Conservation (phyloP, 192 early-diverging fungal species). For the Pecoramyces ruminantium region DNA sequence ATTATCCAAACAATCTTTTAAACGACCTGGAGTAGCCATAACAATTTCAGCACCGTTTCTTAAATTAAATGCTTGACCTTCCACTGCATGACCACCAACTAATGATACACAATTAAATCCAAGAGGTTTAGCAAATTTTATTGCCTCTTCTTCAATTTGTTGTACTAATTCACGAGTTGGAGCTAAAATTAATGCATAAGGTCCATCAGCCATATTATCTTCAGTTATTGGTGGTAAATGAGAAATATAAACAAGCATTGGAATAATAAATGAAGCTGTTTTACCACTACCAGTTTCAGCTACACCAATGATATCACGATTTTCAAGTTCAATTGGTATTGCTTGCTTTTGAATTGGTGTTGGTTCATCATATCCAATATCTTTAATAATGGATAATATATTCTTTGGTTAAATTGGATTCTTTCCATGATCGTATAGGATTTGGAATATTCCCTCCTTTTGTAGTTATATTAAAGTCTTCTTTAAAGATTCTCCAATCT, state of each 20-base stretch:
- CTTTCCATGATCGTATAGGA: slow-evolving; percentile 76
- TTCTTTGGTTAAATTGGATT: slow-evolving; percentile 51
- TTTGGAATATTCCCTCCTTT: slow-evolving; percentile 81
- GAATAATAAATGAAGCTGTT: slow-evolving; percentile 89
- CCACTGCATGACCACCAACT: slow-evolving; percentile 66
- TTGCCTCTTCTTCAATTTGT: slow-evolving; percentile 86
- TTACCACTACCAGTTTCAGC: slow-evolving; percentile 90
- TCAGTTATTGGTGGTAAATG: slow-evolving; percentile 60
- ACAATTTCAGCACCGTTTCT: slow-evolving; percentile 86
- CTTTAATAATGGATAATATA: slow-evolving; percentile 58
- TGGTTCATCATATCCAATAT: slow-evolving; percentile 82
- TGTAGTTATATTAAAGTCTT: slow-evolving; percentile 89
- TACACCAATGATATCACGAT: slow-evolving; percentile 74
- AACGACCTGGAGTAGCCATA: slow-evolving; percentile 94
- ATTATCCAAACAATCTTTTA: slow-evolving; percentile 79
- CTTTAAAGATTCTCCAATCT: slow-evolving; percentile 99
- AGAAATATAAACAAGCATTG: slow-evolving; percentile 80
- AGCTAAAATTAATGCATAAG: slow-evolving; percentile 85
- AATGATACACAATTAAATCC: slow-evolving; percentile 71
- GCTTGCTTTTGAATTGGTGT: slow-evolving; percentile 95
- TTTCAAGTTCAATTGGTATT: slow-evolving; percentile 86
- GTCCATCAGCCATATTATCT: slow-evolving; percentile 65
- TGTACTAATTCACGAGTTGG: slow-evolving; percentile 94
- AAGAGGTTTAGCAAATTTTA: slow-evolving; percentile 75
- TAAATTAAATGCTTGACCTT: slow-evolving; percentile 76